Evolutionary conservation across 768 basidiomycete genomes (phyloP).

Genomic region (Boletus barrowsii): DNA sequence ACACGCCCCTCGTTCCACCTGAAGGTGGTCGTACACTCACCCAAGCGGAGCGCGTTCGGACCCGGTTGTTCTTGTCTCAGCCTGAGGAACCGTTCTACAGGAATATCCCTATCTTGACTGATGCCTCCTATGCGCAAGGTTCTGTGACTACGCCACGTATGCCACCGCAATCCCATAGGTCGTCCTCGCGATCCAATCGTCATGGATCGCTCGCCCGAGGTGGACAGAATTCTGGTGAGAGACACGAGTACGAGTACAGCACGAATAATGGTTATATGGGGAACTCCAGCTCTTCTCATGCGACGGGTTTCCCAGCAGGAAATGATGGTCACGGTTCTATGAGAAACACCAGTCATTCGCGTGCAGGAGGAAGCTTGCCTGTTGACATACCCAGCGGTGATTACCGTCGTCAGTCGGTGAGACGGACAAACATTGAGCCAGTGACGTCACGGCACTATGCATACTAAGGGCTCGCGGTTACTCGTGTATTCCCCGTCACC

Average conservation of each 20-base stretch:
- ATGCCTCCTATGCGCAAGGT: background rate
- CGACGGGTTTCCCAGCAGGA: background rate
- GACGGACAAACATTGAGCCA: background rate
- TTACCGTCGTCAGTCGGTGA: background rate
- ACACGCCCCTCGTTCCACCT: background rate
- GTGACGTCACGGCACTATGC: background rate
- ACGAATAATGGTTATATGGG: background rate
- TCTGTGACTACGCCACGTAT: background rate
- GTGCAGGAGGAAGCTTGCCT: background rate
- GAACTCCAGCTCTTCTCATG: background rate
- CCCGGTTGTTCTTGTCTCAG: constrained; percentile 2
- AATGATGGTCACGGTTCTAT: background rate
- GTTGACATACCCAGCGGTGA: background rate
- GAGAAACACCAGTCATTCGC: background rate
- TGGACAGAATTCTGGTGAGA: background rate
- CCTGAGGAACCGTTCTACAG: background rate
- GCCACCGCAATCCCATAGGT: background rate
- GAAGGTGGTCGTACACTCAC: constrained; percentile 6
- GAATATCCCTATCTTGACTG: background rate
- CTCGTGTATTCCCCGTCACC: too few species aligned
- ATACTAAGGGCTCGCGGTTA: background rate
- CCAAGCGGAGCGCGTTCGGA: constrained; percentile 7
- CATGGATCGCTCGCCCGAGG: background rate
- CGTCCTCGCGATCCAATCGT: background rate
- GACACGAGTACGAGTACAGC: background rate